A percentile compares a stretch with the other conserved stretches of the same genome.
phyloP scores from a whole-genome alignment of 768 basidiomycete genomes.

The Grammothele lineata region DNA sequence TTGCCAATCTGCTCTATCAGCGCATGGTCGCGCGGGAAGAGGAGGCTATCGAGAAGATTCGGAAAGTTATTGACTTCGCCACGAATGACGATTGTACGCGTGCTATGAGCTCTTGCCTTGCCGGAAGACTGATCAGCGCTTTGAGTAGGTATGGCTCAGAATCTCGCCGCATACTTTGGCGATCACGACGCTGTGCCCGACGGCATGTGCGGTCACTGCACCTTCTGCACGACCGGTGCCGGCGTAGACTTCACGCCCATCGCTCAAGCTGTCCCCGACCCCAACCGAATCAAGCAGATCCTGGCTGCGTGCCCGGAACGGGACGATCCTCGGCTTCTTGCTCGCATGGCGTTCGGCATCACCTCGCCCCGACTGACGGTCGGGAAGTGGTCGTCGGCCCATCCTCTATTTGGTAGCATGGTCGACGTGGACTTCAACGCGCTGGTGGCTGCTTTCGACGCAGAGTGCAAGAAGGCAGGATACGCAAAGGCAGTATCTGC shows the following conservation, averaged over 20 bases:
- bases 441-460: slow-evolving; percentile 38
- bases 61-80: slow-evolving; percentile 35
- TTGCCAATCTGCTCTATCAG: slow-evolving; percentile 31
- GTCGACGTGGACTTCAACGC: slow-evolving; percentile 35
- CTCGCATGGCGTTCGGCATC: slow-evolving; percentile 48
- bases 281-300: slow-evolving; percentile 31
- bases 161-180: slow-evolving; percentile 41
- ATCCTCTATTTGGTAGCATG: slow-evolving; percentile 44
- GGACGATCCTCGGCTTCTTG: slow-evolving; percentile 46
- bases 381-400: slow-evolving; percentile 36
- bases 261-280: slow-evolving; percentile 22
- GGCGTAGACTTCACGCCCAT: slow-evolving; percentile 28
- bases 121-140: background rate
- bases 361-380: slow-evolving; percentile 40
- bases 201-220: slow-evolving; percentile 39
- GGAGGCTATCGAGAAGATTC: slow-evolving; percentile 36
- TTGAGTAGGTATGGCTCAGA: slow-evolving; percentile 36
- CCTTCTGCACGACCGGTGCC: slow-evolving; percentile 36
- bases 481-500: slow-evolving; percentile 22
- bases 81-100: slow-evolving; percentile 35
- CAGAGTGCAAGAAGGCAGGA: slow-evolving; percentile 34
- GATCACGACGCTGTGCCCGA: slow-evolving; percentile 36
- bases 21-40: slow-evolving; percentile 39
- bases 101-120: background rate
- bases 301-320: slow-evolving; percentile 40